These are phyloP conservation scores for Ascochyta rabiei DNA, from an alignment of 2,329 filamentous ascomycete species.

Conservation along the genomic window DNA sequence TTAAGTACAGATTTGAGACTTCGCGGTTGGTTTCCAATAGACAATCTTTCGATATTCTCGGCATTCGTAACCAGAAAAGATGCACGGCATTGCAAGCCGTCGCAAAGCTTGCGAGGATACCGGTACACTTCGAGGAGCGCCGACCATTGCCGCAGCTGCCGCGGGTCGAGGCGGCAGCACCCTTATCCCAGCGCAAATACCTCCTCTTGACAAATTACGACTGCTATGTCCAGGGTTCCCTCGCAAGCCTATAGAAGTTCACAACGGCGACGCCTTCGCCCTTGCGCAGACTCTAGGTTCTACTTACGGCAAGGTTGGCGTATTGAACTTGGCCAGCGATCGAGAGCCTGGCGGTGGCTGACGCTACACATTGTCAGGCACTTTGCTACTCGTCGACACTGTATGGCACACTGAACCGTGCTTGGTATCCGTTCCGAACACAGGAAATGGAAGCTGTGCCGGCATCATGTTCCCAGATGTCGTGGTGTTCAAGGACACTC, in stretches of 20 bases:
- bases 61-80: background rate
- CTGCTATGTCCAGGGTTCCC: constrained; percentile 10
- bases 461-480: constrained; percentile 28
- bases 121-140: constrained; percentile 23
- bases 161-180: constrained; percentile 13
- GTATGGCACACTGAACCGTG: constrained; percentile 22
- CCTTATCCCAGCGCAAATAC: constrained; percentile 26
- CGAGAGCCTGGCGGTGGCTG: constrained; percentile 29
- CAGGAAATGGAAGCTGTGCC: constrained; percentile 22
- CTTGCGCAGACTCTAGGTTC: constrained; percentile 19
- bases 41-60: background rate
- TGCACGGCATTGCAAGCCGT: constrained; percentile 26
- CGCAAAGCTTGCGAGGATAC: constrained; percentile 30
- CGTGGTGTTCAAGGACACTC: constrained; percentile 29
- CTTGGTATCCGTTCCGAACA: constrained; percentile 37
- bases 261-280: constrained; percentile 28
- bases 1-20: no score
- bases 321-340: constrained; percentile 31
- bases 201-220: constrained; percentile 15
- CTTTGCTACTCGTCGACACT: constrained; percentile 33
- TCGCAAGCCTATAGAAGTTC: constrained; percentile 17
- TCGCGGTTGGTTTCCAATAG: no score
- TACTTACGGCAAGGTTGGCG: constrained; percentile 19
- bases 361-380: constrained; percentile 30
- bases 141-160: constrained; percentile 17